Evolutionary conservation across 768 basidiomycete species (phyloP).

Genomic region (Neoboletus subvelutipes): DNA sequence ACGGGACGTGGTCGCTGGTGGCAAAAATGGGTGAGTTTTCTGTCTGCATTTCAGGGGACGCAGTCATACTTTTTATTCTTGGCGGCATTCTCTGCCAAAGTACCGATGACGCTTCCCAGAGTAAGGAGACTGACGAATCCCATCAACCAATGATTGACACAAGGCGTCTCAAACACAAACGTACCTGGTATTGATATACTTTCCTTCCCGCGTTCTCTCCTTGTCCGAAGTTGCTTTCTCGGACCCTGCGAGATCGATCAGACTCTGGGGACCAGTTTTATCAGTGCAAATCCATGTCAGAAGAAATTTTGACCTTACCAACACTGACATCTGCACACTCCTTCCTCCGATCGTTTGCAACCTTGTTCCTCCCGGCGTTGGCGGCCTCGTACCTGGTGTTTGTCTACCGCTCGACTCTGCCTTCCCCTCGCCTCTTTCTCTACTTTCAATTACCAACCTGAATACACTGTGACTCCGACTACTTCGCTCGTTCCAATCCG

Average conservation of each 20-base stretch:
- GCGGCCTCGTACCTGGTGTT: slow-evolving; percentile 53
- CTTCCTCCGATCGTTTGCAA: slow-evolving; percentile 77
- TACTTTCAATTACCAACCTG: slow-evolving; percentile 86
- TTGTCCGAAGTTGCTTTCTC: slow-evolving; percentile 96
- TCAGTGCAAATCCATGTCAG: not conserved
- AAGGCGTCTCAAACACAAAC: not conserved
- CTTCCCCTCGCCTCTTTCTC: slow-evolving; percentile 60
- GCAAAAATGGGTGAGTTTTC: not conserved
- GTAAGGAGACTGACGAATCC: slow-evolving; percentile 67
- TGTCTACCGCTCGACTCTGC: slow-evolving; percentile 40
- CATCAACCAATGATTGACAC: not conserved
- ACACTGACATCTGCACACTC: slow-evolving; percentile 74
- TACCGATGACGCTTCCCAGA: slow-evolving; percentile 89
- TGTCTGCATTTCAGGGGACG: not conserved
- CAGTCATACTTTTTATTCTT: slow-evolving; percentile 63
- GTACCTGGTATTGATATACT: slow-evolving; percentile 91
- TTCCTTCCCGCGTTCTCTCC: slow-evolving; percentile 93
- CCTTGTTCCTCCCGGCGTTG: slow-evolving; percentile 58
- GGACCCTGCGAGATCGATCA: slow-evolving; percentile 95
- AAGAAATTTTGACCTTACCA: slow-evolving; percentile 42
- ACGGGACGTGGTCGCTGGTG: slow-evolving; percentile 83
- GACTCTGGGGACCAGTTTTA: slow-evolving; percentile 48
- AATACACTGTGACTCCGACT: slow-evolving; percentile 95
- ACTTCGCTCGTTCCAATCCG: slow-evolving; percentile 98
- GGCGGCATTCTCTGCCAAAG: slow-evolving; percentile 83